A percentile compares a stretch with the other conserved stretches of the same genome.
These are phyloP conservation scores for Venturia pyrina DNA, from an alignment of 2,329 filamentous ascomycete species.

Conservation along the genomic window DNA sequence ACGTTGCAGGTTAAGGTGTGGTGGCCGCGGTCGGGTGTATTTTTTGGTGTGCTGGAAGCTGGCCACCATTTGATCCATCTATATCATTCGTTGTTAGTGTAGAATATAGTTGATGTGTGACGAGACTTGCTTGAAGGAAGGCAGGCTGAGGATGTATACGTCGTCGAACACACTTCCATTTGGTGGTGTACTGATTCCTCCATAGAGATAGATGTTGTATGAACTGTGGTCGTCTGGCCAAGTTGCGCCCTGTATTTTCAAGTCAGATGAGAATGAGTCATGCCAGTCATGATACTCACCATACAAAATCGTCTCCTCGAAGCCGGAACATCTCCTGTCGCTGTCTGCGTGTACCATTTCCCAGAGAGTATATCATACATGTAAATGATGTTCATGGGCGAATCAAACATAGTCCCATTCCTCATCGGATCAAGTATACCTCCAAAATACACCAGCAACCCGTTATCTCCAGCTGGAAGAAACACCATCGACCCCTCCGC, in stretches of 20 bases:
- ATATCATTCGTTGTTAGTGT: background rate
- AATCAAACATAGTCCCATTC: conserved; percentile 36
- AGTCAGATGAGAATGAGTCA: background rate
- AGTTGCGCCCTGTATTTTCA: conserved; percentile 34
- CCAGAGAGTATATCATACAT: conserved; percentile 51
- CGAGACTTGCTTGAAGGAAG: conserved; percentile 40
- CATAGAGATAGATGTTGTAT: conserved; percentile 59
- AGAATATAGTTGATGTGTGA: background rate
- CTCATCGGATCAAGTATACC: conserved; percentile 40
- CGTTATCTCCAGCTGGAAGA: conserved; percentile 49
- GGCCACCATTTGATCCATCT: conserved; percentile 49
- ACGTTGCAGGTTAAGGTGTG: conserved; percentile 51
- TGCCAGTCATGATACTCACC: background rate
- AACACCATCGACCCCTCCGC: conserved; percentile 53
- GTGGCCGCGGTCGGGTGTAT: conserved; percentile 31
- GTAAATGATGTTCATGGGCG: conserved; percentile 30
- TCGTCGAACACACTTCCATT: conserved; percentile 48
- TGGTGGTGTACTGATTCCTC: conserved; percentile 41
- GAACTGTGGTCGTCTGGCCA: conserved; percentile 51
- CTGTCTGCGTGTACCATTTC: conserved; percentile 51
- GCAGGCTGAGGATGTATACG: conserved; percentile 51
- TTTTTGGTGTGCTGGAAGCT: conserved; percentile 20
- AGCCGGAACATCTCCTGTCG: conserved; percentile 42
- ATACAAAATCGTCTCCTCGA: conserved; percentile 51
- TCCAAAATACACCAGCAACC: conserved; percentile 53